These are phyloP conservation scores for Aspergillus ostianus DNA, from an alignment of 495 filamentous ascomycete genomes.

Conservation along the genomic window DNA sequence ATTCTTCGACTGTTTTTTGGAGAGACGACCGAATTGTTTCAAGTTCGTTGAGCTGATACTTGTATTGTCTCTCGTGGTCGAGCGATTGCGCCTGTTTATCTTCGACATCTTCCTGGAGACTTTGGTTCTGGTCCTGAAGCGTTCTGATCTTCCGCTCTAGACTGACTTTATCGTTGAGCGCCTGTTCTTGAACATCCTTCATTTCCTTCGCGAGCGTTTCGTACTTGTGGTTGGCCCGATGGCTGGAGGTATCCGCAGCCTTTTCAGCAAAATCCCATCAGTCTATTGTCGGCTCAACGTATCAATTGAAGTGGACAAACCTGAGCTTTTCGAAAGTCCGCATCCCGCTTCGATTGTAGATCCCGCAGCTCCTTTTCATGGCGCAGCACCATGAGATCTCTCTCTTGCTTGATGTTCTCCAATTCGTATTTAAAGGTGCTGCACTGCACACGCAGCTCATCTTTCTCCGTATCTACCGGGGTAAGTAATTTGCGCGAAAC, in stretches of 20 bases:
- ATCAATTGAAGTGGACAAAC: constrained; percentile 31
- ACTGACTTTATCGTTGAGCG: constrained; percentile 62
- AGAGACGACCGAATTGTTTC: constrained; percentile 67
- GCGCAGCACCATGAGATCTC: constrained; percentile 70
- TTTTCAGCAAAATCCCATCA: constrained; percentile 25
- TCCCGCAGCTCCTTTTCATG: constrained; percentile 83
- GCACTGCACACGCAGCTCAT: constrained; percentile 65
- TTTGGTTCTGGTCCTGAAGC: constrained; percentile 68
- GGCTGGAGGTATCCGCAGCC: constrained; percentile 65
- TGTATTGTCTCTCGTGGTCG: constrained; percentile 65
- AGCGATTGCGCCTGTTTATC: constrained; percentile 71
- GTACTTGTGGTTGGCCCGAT: constrained; percentile 66
- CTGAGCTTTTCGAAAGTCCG: constrained; percentile 80
- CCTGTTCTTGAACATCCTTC: constrained; percentile 64
- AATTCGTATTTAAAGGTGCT: constrained; percentile 69
- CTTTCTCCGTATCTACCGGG: constrained; percentile 52
- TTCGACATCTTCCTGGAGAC: constrained; percentile 72
- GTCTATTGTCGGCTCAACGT: neutral
- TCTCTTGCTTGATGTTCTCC: constrained; percentile 77
- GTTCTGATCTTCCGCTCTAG: constrained; percentile 71
- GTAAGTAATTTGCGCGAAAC: constrained; percentile 13
- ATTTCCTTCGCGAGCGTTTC: constrained; percentile 70
- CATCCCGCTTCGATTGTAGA: constrained; percentile 69
- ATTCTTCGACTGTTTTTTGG: constrained; percentile 64
- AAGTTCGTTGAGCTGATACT: constrained; percentile 68